phyloP scores from a whole-genome alignment of 2,329 filamentous ascomycete genomes.

The Aspergillus japonicus region DNA sequence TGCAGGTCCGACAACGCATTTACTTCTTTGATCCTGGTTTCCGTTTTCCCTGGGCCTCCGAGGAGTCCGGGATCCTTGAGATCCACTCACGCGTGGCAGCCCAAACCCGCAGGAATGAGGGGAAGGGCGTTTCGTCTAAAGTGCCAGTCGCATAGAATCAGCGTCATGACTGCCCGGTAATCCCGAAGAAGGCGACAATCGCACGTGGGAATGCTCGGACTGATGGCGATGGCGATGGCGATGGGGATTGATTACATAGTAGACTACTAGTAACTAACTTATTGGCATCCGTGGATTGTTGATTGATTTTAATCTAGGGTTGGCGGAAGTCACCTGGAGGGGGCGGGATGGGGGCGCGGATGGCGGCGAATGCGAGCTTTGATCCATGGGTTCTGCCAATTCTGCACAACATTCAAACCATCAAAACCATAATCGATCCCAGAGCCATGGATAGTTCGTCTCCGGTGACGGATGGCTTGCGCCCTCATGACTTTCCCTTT shows the following conservation, averaged over 20 bases:
- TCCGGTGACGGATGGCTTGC: not conserved
- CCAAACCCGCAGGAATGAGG: not conserved
- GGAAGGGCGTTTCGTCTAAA: not conserved
- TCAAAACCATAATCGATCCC: not conserved
- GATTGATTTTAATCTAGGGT: not conserved
- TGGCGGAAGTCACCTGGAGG: not conserved
- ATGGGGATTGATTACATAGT: too few species aligned
- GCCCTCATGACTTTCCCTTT: not conserved
- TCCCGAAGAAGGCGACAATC: not conserved
- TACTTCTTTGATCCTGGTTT: too few species aligned
- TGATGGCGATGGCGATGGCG: not conserved
- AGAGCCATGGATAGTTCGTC: not conserved
- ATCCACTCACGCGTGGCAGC: not conserved
- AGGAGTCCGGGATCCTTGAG: not conserved
- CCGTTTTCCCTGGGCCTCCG: not conserved
- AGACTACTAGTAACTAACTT: too few species aligned
- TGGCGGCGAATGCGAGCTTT: not conserved
- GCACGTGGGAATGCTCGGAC: not conserved
- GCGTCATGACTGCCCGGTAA: not conserved
- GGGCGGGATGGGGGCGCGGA: not conserved
- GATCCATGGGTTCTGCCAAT: not conserved
- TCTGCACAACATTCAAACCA: not conserved
- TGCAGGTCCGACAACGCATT: not conserved
- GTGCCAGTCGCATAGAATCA: not conserved
- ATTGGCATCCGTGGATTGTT: too few species aligned